Evolutionary conservation across 441 rosid genomes (phyloP), one percentile per base, ranked within the genome.

Genomic region (Arabidopsis hybrid): DNA sequence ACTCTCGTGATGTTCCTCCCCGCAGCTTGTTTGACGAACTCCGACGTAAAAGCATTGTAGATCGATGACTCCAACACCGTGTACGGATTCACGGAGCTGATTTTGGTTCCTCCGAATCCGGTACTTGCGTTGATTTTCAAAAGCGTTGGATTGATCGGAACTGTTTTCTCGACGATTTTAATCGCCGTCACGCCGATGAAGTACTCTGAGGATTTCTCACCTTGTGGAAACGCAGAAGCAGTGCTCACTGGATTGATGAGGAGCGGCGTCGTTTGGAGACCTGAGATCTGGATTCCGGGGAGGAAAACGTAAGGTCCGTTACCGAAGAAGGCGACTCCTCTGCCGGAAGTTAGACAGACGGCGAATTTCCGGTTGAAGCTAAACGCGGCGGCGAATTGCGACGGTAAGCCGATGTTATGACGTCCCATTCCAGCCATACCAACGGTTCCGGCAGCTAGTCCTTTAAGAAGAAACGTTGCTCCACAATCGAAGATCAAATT

Each of bases 81-180:
- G 89, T 89, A 90, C 1, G 96, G 93, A 8, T 87, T 14, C n/a
- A 88, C 91, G 0, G 91, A 86, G 79, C 94, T 93, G 69, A 93
- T 83, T 75, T 88, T 89, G 13, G 97, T 89, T 32, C 96, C 97
- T 0, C 96, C 95, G 1, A 66, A 55, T 34, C 98, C 95, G 2
- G 78, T 6, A 0, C 31, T 3, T 26, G 51, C 40, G 36, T 85
- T 74, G 17, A 90, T 87, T 12, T 79, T 78, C 47, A 92, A 43
- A 1, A 85, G 72, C 1, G 82, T 58, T 2, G 70, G 7, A 83
- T 89, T 91, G 21, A 92, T 40, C 9, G 85, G 49, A 39, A 88
- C 83, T 1, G 35, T 11, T 29, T 67, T 76, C 21, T 82, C 83
- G 26, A 13, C 14, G 50, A 92, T 66, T 3, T 42, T 72, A 66